Conservation (phyloP, 441 rosid species). For the Adansonia grandidieri region DNA sequence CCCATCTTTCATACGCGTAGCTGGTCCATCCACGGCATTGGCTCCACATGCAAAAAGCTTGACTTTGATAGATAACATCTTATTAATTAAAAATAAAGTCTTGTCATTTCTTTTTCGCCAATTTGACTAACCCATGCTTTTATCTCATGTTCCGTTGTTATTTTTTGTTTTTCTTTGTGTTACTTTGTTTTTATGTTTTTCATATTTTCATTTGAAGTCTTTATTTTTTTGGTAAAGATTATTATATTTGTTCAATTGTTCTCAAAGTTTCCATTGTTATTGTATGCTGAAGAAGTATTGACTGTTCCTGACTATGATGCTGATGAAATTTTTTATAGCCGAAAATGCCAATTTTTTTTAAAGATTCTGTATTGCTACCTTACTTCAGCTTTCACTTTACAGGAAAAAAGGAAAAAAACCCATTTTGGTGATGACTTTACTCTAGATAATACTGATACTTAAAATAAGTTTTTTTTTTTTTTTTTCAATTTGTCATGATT, state of each 20-base stretch:
- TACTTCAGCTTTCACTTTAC: constrained; percentile 27
- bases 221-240: not conserved
- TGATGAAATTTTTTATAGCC: constrained; percentile 18
- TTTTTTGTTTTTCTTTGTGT: not conserved
- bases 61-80: constrained; percentile 19
- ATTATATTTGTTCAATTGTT: constrained; percentile 8
- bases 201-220: not conserved
- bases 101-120: constrained; percentile 4
- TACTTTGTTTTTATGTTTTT: not conserved
- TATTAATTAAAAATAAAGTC: not conserved
- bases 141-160: not conserved
- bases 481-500: not conserved
- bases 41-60: constrained; percentile 15
- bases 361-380: not conserved
- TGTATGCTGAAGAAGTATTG: constrained; percentile 17
- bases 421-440: constrained; percentile 24
- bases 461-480: not conserved
- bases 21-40: not conserved
- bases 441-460: constrained; percentile 17
- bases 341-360: constrained; percentile 26
- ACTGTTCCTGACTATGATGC: constrained; percentile 23
- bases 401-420: constrained; percentile 18
- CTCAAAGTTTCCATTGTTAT: not conserved
- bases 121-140: not conserved
- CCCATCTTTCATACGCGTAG: not conserved